Percentiles rank a stretch among this genome's conserved stretches.
phyloP scores from a whole-genome alignment of 257 asterid genomes.

The Rehmannia glutinosa region DNA sequence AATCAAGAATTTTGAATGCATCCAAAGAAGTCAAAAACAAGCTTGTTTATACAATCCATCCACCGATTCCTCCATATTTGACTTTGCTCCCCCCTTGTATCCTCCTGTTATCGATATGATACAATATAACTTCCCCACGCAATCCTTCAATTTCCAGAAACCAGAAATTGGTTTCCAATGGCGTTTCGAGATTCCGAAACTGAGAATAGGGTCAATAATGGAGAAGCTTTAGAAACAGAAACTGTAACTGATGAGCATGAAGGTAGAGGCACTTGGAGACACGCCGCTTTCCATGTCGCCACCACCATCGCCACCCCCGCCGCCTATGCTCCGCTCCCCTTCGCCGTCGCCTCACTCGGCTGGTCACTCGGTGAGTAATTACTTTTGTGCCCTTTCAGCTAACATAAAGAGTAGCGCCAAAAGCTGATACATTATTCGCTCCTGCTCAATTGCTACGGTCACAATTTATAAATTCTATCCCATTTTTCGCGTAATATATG shows the following conservation, averaged over 20 bases:
- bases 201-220: neutral
- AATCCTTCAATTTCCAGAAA: neutral
- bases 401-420: no score
- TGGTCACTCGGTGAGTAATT: constrained; percentile 48
- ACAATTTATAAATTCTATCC: no score
- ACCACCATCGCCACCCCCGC: constrained; percentile 76
- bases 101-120: neutral
- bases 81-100: neutral
- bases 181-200: neutral
- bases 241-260: constrained; percentile 14
- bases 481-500: no score
- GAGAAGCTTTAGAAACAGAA: neutral
- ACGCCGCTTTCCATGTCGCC: constrained; percentile 68
- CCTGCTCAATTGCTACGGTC: neutral
- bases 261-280: constrained; percentile 49
- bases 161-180: neutral
- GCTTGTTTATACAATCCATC: neutral
- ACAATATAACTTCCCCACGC: neutral
- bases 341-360: constrained; percentile 65
- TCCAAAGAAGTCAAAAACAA: neutral
- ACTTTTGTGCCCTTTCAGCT: no score
- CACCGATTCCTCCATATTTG: neutral
- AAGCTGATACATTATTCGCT: no score
- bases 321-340: constrained; percentile 69
- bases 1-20: no score